These are phyloP conservation scores for Cryptosporidium tyzzeri DNA, from an alignment of 169 alveolate species.

Conservation along the genomic window DNA sequence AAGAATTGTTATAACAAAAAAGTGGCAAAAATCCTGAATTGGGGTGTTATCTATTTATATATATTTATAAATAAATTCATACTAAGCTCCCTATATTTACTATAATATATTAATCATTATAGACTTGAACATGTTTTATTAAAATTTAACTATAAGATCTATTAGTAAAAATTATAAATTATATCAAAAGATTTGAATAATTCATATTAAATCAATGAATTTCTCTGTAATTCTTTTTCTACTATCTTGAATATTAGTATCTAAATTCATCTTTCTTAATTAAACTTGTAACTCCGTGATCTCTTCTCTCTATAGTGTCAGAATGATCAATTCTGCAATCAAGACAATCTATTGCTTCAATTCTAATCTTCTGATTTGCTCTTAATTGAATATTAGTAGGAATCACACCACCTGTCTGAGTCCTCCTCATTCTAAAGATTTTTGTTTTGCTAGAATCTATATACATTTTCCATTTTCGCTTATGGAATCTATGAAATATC, in stretches of 20 bases:
- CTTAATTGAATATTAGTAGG: constrained; percentile 30
- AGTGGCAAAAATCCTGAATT: too few relatives aligned
- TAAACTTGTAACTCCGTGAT: not conserved
- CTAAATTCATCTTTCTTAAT: constrained; percentile 9
- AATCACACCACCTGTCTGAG: not conserved
- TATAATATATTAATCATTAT: not conserved
- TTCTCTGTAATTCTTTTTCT: not conserved
- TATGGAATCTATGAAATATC: constrained; percentile 54
- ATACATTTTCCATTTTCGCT: constrained; percentile 58
- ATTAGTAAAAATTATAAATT: too few relatives aligned
- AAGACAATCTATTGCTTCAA: constrained; percentile 43
- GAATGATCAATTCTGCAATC: not conserved
- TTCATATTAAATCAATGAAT: too few relatives aligned
- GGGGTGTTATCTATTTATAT: too few relatives aligned
- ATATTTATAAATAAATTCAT: too few relatives aligned
- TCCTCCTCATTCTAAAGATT: constrained; percentile 12
- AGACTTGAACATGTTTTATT: too few relatives aligned
- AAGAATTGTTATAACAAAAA: not conserved
- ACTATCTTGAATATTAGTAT: not conserved
- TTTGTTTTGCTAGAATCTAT: constrained; percentile 8
- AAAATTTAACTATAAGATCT: too few relatives aligned
- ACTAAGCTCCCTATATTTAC: not conserved
- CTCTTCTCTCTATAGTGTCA: not conserved
- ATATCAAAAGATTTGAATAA: too few relatives aligned
- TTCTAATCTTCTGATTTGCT: constrained; percentile 5